Evolutionary conservation across 2,329 filamentous ascomycete genomes (phyloP).

Genomic region (Alternaria angustiovoidea): DNA sequence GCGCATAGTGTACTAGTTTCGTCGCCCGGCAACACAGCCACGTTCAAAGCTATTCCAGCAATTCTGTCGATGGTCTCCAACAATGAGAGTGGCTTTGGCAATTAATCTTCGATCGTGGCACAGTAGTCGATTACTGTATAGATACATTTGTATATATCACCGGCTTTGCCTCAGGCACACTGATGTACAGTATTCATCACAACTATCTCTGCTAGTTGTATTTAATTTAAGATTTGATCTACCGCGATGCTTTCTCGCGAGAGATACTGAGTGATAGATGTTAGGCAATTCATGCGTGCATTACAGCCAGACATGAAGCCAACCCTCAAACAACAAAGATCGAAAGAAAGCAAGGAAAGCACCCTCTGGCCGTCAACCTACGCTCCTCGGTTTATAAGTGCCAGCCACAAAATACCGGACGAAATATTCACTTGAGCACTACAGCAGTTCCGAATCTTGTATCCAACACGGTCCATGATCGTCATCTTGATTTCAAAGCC

Average conservation of each 20-base stretch:
- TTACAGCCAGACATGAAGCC: background rate
- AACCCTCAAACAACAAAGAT: background rate
- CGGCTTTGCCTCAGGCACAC: background rate
- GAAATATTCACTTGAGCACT: background rate
- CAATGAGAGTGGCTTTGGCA: background rate
- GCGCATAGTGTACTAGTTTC: background rate
- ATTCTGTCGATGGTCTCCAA: background rate
- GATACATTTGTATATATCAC: background rate
- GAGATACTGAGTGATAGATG: background rate
- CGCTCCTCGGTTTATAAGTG: background rate
- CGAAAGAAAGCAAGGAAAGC: background rate
- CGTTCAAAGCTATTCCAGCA: background rate
- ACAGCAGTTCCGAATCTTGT: background rate
- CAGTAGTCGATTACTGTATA: background rate
- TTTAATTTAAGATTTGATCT: background rate
- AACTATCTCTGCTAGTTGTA: background rate
- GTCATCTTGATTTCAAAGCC: background rate
- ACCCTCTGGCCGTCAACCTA: background rate
- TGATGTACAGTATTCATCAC: background rate
- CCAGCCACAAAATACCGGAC: background rate
- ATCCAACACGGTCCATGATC: background rate
- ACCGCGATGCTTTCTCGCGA: fast-evolving
- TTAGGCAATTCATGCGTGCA: background rate
- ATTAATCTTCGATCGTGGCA: background rate
- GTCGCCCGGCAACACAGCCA: background rate